A percentile compares a stretch with the other conserved stretches of the same genome.
Conservation (phyloP, 2,329 filamentous ascomycete species). For the Fusarium algeriense region DNA sequence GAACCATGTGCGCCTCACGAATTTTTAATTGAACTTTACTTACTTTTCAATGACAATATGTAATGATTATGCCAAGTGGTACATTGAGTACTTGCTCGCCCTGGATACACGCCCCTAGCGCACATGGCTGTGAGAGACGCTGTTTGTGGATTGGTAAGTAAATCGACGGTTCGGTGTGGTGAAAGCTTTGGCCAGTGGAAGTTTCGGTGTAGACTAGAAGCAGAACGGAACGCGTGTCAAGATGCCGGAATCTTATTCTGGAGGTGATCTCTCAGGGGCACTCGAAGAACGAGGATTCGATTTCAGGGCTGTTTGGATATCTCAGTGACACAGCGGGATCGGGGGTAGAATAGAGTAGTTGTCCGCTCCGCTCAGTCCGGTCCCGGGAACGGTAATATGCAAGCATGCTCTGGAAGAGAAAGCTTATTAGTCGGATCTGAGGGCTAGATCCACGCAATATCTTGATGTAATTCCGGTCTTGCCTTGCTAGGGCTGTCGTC, state of each 20-base stretch:
- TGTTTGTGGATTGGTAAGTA: conserved; percentile 37
- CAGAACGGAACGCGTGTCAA: conserved; percentile 9
- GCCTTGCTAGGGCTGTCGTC: conserved; percentile 23
- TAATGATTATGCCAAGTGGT: conserved; percentile 1
- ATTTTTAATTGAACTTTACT: conserved; percentile 15
- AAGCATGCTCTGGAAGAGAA: conserved; percentile 40
- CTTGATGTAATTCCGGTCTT: conserved; percentile 17
- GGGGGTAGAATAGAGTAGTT: conserved; percentile 24
- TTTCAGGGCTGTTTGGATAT: conserved; percentile 25
- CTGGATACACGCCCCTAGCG: conserved; percentile 33
- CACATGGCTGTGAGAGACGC: conserved; percentile 41
- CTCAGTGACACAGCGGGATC: conserved; percentile 18
- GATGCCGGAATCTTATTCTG: conserved; percentile 5
- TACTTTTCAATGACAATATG: background rate
- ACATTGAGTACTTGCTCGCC: conserved; percentile 17
- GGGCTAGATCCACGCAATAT: conserved; percentile 27
- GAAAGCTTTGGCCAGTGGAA: conserved; percentile 18
- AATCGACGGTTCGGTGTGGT: conserved; percentile 32
- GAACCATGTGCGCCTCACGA: background rate
- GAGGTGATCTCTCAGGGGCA: conserved; percentile 10
- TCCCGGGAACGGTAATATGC: conserved; percentile 38
- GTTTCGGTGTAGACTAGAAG: conserved; percentile 31
- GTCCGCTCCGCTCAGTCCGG: conserved; percentile 40
- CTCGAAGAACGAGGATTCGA: background rate
- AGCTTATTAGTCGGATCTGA: conserved; percentile 42